phyloP scores from a whole-genome alignment of 306 rosid species.

The Canavalia ensiformis region DNA sequence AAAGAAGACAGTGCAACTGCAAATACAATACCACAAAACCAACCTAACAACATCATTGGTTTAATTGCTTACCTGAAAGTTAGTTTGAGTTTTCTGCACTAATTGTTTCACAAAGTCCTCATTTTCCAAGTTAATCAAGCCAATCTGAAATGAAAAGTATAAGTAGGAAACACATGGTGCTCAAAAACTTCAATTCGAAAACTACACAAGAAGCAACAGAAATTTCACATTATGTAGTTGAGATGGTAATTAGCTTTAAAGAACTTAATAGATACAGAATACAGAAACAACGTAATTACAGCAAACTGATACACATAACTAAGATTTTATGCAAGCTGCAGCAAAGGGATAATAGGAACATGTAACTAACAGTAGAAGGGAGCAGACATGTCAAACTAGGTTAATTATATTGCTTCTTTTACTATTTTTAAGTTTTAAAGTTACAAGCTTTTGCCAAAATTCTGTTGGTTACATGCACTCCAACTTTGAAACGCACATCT shows the following conservation, averaged over 20 bases:
- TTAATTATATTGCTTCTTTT: conserved; percentile 32
- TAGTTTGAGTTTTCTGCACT: conserved; percentile 69
- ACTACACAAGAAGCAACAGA: neutral
- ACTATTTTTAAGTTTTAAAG: neutral
- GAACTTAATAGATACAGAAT: neutral
- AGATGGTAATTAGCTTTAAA: conserved; percentile 31
- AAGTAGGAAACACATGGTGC: conserved; percentile 14
- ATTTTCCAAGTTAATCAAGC: conserved; percentile 85
- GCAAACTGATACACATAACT: conserved; percentile 18
- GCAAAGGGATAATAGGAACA: conserved; percentile 7
- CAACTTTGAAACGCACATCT: conserved; percentile 27
- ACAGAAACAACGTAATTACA: conserved; percentile 31
- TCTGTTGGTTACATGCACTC: conserved; percentile 21
- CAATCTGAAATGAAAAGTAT: conserved; percentile 66
- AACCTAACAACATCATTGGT: conserved; percentile 34
- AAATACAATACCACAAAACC: conserved; percentile 40
- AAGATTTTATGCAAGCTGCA: conserved; percentile 23
- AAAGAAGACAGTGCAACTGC: conserved; percentile 8
- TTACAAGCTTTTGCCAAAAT: conserved; percentile 24
- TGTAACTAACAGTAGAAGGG: neutral
- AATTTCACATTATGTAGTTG: conserved; percentile 31
- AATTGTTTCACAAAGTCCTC: conserved; percentile 78
- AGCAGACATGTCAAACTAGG: neutral
- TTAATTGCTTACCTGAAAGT: conserved; percentile 78
- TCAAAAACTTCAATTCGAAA: conserved; percentile 35